These are phyloP conservation scores for Sporisorium exsertum DNA, from an alignment of 1,284 basidiomycete species.

Conservation along the genomic window DNA sequence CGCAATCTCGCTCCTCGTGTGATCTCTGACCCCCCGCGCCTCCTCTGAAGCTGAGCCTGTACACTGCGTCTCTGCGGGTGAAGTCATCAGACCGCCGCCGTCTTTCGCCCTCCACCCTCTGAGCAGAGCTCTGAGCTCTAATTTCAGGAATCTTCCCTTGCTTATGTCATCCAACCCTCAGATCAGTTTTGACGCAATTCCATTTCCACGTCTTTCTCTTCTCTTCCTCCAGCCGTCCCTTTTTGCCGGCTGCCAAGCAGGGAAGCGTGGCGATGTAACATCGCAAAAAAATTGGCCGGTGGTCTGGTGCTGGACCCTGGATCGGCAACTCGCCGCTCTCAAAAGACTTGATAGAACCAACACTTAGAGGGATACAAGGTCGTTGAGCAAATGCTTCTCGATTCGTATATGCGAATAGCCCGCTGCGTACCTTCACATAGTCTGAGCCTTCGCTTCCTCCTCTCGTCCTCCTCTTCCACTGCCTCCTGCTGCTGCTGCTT, in stretches of 20 bases:
- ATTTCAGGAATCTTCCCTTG: too few relatives aligned
- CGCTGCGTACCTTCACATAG: background rate
- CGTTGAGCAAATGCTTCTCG: too few relatives aligned
- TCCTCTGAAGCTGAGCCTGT: background rate
- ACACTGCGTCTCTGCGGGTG: background rate
- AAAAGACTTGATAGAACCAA: too few relatives aligned
- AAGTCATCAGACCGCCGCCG: conserved; percentile 3
- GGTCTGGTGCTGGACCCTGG: too few relatives aligned
- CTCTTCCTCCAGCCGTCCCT: conserved; percentile 5
- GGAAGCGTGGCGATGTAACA: background rate
- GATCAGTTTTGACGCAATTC: background rate
- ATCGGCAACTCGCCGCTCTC: too few relatives aligned
- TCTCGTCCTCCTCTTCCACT: background rate
- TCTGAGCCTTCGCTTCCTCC: conserved; percentile 1
- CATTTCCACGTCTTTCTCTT: conserved; percentile 10
- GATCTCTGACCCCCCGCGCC: background rate
- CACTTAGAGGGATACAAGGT: too few relatives aligned
- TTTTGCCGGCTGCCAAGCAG: background rate
- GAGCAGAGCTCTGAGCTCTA: too few relatives aligned
- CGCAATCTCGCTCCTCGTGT: background rate
- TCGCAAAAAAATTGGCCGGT: background rate
- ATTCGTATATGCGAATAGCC: too few relatives aligned
- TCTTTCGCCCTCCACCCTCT: conserved; percentile 4
- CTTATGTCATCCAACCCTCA: conserved; percentile 4
- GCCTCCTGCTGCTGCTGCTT: background rate